These are phyloP conservation scores for Coelastrella sp. DNA, from an alignment of 139 green algal genomes.

Conservation along the genomic window DNA sequence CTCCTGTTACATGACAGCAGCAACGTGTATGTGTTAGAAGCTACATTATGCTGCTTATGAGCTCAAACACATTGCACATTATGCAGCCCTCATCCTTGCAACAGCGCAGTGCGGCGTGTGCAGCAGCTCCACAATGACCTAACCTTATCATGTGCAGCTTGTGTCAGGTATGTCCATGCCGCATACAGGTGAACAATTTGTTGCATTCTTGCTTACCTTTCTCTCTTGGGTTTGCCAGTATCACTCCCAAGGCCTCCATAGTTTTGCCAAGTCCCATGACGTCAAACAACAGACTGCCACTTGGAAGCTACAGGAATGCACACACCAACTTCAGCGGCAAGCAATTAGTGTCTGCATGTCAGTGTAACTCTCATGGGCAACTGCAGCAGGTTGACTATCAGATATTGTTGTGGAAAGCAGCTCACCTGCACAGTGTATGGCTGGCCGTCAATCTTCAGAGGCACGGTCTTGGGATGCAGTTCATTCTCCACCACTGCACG, in stretches of 20 bases:
- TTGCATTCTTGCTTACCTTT: background rate
- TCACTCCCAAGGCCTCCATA: background rate
- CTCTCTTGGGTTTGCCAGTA: background rate
- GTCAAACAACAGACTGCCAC: background rate
- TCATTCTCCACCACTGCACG: background rate
- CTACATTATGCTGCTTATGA: background rate
- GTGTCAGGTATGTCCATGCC: background rate
- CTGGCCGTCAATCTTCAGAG: background rate
- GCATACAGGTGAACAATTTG: background rate
- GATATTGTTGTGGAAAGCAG: no score
- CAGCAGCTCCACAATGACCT: no score
- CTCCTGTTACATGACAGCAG: background rate
- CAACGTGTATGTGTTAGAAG: no score
- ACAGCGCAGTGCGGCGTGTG: no score
- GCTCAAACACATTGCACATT: background rate
- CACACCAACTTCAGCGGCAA: background rate
- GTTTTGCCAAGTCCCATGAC: background rate
- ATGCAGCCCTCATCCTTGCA: no score
- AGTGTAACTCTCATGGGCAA: background rate
- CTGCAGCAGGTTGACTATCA: no score
- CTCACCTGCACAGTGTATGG: background rate
- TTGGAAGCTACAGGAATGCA: background rate
- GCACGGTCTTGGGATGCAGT: background rate
- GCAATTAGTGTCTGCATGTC: background rate
- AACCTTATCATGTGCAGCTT: background rate